A percentile compares a stretch with the other conserved stretches of the same genome.
These are phyloP conservation scores for Auricularia cornea DNA, from an alignment of 768 basidiomycete species.

Conservation along the genomic window DNA sequence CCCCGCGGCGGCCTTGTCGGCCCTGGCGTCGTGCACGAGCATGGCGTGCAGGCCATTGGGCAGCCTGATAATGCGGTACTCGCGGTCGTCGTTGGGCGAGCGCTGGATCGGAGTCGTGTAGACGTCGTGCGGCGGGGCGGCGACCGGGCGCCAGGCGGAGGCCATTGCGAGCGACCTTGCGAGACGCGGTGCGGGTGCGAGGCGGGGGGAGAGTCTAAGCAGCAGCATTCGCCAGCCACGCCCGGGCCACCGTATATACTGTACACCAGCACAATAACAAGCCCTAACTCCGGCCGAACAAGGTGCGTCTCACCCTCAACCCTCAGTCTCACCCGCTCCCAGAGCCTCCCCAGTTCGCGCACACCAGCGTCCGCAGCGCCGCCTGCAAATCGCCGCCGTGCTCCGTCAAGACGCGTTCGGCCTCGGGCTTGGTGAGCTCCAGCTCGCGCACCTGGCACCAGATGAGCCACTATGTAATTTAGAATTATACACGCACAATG, in stretches of 20 bases:
- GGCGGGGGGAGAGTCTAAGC: not conserved
- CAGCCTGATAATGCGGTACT: conserved; percentile 75
- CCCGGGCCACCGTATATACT: too few species aligned
- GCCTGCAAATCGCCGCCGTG: conserved; percentile 4
- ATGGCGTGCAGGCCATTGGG: conserved; percentile 84
- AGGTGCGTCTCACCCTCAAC: not conserved
- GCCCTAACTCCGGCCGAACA: not conserved
- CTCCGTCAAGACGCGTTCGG: conserved; percentile 2
- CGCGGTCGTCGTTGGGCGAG: conserved; percentile 69
- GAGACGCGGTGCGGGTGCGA: not conserved
- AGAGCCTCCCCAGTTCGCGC: not conserved
- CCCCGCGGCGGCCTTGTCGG: conserved; percentile 93
- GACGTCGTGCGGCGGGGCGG: conserved; percentile 14
- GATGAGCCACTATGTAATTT: not conserved
- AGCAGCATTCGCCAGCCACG: not conserved
- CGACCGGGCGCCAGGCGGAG: not conserved
- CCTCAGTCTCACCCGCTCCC: not conserved
- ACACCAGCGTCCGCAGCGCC: conserved; percentile 2
- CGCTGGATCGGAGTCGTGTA: conserved; percentile 57
- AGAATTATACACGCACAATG: conserved; percentile 1
- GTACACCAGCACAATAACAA: not conserved
- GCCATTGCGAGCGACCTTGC: not conserved
- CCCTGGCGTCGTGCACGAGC: conserved; percentile 71
- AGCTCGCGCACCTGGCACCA: conserved; percentile 4
- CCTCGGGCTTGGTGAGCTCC: conserved; percentile 1